These are phyloP conservation scores for Apiospora saccharicola DNA, from an alignment of 2,329 filamentous ascomycete genomes.

Conservation along the genomic window DNA sequence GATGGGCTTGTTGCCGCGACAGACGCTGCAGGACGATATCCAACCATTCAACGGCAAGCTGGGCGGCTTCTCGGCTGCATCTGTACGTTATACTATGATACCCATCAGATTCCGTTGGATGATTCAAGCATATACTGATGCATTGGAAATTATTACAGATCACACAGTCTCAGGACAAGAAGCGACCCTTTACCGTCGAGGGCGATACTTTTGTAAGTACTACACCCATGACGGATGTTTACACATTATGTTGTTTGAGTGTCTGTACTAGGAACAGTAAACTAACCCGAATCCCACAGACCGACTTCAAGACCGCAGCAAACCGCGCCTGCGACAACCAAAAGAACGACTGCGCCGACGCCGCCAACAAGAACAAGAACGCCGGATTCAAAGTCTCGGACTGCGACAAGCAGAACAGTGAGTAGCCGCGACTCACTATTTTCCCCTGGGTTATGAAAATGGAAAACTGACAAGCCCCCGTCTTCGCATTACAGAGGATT, in stretches of 20 bases:
- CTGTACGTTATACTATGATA: conserved; percentile 38
- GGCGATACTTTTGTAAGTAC: conserved; percentile 53
- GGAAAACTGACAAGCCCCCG: background rate
- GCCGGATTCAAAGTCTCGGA: conserved; percentile 48
- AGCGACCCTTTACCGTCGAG: conserved; percentile 51
- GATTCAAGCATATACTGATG: conserved; percentile 14
- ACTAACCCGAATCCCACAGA: conserved; percentile 36
- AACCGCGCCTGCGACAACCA: conserved; percentile 57
- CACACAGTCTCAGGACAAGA: conserved; percentile 47
- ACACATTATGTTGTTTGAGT: background rate
- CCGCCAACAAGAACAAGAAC: conserved; percentile 47
- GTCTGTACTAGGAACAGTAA: no score
- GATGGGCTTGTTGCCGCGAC: conserved; percentile 43
- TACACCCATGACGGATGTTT: no score
- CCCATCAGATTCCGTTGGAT: no score
- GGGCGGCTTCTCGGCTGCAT: conserved; percentile 46
- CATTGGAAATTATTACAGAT: conserved; percentile 39
- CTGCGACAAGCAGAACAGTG: conserved; percentile 55
- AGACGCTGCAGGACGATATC: conserved; percentile 44
- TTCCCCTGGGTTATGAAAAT: no score
- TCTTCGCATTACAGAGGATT: conserved; percentile 43
- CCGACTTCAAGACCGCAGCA: conserved; percentile 51
- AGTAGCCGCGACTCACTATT: background rate
- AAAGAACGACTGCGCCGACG: conserved; percentile 54
- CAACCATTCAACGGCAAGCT: conserved; percentile 50